These are phyloP conservation scores for Geosiphon pyriformis DNA, from an alignment of 192 early-diverging fungal species.

Conservation along the genomic window DNA sequence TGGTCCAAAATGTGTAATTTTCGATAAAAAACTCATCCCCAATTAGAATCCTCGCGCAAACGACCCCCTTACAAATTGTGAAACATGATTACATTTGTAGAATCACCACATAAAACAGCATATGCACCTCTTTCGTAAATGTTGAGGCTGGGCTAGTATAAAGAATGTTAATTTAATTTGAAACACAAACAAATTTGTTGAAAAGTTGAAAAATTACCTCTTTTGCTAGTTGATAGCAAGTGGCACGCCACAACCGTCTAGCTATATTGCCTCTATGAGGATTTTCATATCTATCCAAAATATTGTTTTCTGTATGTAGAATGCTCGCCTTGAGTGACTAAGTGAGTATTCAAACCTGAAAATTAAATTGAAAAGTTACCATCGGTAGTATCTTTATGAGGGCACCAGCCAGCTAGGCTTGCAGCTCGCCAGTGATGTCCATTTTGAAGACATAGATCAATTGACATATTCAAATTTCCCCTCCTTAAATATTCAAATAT, in stretches of 20 bases:
- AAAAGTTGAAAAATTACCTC: conserved; percentile 30
- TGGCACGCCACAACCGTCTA: conserved; percentile 58
- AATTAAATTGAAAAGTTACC: no score
- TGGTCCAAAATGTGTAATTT: no score
- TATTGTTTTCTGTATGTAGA: no score
- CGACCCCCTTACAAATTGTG: no score
- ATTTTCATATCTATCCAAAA: no score
- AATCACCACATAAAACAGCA: conserved; percentile 65
- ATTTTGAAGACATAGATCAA: conserved; percentile 64
- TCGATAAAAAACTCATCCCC: no score
- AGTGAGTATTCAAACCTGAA: no score
- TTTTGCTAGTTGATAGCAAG: conserved; percentile 51
- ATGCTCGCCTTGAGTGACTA: no score
- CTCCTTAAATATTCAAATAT: conserved; percentile 74
- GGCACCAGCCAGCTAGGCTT: conserved; percentile 58
- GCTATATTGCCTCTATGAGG: conserved; percentile 49
- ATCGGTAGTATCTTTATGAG: conserved; percentile 42
- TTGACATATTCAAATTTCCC: conserved; percentile 56
- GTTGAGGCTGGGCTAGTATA: conserved; percentile 41
- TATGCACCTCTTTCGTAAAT: conserved; percentile 75
- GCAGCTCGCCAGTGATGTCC: conserved; percentile 82
- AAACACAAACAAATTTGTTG: conserved; percentile 2
- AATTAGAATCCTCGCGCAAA: no score
- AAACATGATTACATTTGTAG: conserved; percentile 65
- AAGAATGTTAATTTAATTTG: background rate